Percentiles rank a stretch among this genome's conserved stretches.
These are phyloP conservation scores for Stagonosporopsis cucurbitacearum DNA, from an alignment of 2,329 filamentous ascomycete species.

Conservation along the genomic window DNA sequence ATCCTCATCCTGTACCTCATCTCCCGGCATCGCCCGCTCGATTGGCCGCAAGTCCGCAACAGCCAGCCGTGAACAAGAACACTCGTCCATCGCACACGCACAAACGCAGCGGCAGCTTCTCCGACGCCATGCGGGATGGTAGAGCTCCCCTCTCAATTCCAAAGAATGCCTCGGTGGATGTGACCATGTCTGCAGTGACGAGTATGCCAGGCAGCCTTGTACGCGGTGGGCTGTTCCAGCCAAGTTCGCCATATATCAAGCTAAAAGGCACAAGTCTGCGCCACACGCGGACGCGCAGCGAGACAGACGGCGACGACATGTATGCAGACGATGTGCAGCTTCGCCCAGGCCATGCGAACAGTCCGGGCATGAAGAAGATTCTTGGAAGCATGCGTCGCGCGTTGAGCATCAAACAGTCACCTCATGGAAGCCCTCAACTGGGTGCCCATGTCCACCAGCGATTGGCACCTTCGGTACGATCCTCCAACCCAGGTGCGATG, in stretches of 20 bases:
- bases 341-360: slow-evolving; percentile 29
- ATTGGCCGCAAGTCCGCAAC: slow-evolving; percentile 40
- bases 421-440: slow-evolving; percentile 33
- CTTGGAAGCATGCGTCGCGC: slow-evolving; percentile 86
- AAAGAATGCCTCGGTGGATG: slow-evolving; percentile 51
- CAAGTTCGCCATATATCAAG: slow-evolving; percentile 80
- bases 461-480: slow-evolving; percentile 33
- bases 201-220: slow-evolving; percentile 84
- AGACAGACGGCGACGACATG: slow-evolving; percentile 40
- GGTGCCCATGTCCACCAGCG: slow-evolving; percentile 27
- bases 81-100: slow-evolving; percentile 59
- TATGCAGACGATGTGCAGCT: slow-evolving; percentile 30
- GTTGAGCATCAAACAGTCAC: slow-evolving; percentile 66
- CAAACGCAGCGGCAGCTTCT: slow-evolving; percentile 86
- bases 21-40: slow-evolving; percentile 33
- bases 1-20: slow-evolving; percentile 48
- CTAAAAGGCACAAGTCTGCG: slow-evolving; percentile 41
- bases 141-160: slow-evolving; percentile 59
- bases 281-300: slow-evolving; percentile 41
- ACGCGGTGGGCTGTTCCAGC: slow-evolving; percentile 82
- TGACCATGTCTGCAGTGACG: slow-evolving; percentile 62
- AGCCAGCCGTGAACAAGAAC: slow-evolving; percentile 34
- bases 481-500: slow-evolving; percentile 39
- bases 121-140: slow-evolving; percentile 79
- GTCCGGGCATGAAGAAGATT: slow-evolving; percentile 81